Evolutionary conservation across 23 red algal species (phyloP), one percentile per base, ranked within the genome.

Genomic region (Agarophyton chilense): DNA sequence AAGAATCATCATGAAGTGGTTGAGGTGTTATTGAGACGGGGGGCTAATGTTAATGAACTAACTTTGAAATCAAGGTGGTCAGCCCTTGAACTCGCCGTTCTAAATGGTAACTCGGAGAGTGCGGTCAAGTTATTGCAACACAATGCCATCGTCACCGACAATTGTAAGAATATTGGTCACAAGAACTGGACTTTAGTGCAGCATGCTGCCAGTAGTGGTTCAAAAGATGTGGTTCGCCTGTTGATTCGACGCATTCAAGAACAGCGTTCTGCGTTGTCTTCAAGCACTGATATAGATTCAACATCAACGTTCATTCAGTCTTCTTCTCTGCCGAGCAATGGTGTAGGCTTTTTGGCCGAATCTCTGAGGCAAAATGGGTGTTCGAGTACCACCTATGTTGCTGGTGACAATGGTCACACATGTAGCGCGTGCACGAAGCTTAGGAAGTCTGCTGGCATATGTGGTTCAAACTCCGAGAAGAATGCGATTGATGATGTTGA

Each of bases 81-180:
- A 42, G 77, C 96, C 2, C 58, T 98, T 34, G 96, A 98, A 57
- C 90, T 98, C 34, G 88, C 96, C 50, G 96, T 98, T 33, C 38
- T 98, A 28, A 95, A 95, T 52, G 92, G 81, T 0, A 72, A 94
- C 62, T 61, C 91, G 32, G 91, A 84, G 45, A 78, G 91, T 68
- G 80, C 91, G 33, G 25, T 94, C 22, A 60, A 45, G 7, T 65
- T 91, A 18, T 46, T 91, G 38, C 51, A 82, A 1, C 76, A 82
- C 44, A 60, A 56, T 29, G 75, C 88, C 21, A 57, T 57, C 31
- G 88, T 91, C 17, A 52, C 88, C 33, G 88, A 91, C 14, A 91
- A 56, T 36, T 81, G 75, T 46, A 93, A 93, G 79, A 57, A 10
- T 11, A 33, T 83, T 77, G 86, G 88, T 0, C 44, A 62, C 0